phyloP scores from a whole-genome alignment of 2,329 filamentous ascomycete genomes.

The Diaporthe vaccinii region DNA sequence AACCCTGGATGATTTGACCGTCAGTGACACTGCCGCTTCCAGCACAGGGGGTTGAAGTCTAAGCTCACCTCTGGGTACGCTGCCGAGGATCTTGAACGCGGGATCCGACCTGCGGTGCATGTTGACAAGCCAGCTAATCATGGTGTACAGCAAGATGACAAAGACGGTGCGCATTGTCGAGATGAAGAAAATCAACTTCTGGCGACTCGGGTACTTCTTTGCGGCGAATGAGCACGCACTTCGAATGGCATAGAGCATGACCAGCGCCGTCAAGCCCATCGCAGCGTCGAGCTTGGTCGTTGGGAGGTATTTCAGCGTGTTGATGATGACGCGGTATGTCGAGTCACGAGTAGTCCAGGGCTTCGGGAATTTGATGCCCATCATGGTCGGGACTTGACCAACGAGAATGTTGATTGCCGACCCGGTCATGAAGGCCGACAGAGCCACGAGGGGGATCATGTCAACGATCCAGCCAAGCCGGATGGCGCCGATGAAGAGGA shows the following conservation, averaged over 20 bases:
- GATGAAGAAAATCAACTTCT: slow-evolving; percentile 89
- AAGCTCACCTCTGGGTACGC: slow-evolving; percentile 79
- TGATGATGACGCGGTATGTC: slow-evolving; percentile 87
- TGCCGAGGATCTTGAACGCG: slow-evolving; percentile 79
- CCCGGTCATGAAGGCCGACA: slow-evolving; percentile 97
- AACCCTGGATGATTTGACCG: slow-evolving; percentile 71
- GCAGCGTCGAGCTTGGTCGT: slow-evolving; percentile 82
- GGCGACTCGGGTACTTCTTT: slow-evolving; percentile 75
- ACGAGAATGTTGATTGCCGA: slow-evolving; percentile 90
- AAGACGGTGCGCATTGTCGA: slow-evolving; percentile 92
- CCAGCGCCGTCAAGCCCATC: slow-evolving; percentile 86
- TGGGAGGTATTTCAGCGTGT: slow-evolving; percentile 80
- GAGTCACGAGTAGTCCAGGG: slow-evolving; percentile 75
- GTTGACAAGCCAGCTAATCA: slow-evolving; percentile 91
- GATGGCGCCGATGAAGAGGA: slow-evolving; percentile 82
- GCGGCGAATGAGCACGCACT: slow-evolving; percentile 74
- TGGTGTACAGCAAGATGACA: slow-evolving; percentile 90
- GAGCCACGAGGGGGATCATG: slow-evolving; percentile 89
- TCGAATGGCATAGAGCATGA: slow-evolving; percentile 83
- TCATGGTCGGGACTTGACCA: slow-evolving; percentile 84
- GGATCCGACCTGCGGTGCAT: slow-evolving; percentile 73
- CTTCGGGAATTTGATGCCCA: slow-evolving; percentile 80
- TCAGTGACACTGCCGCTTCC: slow-evolving; percentile 30
- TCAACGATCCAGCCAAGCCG: slow-evolving; percentile 93
- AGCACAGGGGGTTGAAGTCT: background rate